These are phyloP conservation scores for Kwoniella mangroviensis DNA, from an alignment of 768 basidiomycete genomes.

Conservation along the genomic window DNA sequence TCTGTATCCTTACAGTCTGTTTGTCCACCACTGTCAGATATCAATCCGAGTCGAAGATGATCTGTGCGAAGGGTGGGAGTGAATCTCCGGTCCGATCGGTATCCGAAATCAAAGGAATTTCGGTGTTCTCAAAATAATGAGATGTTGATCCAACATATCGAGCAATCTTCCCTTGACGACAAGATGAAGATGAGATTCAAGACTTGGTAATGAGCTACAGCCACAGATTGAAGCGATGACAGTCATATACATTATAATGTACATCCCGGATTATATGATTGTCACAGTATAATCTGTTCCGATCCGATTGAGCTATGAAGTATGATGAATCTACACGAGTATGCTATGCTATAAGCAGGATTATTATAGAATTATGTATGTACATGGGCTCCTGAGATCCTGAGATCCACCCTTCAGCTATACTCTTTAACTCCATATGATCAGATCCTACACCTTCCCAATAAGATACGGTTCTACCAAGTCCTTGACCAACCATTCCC, in stretches of 20 bases:
- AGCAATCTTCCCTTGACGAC: too few relatives aligned
- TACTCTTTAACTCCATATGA: too few relatives aligned
- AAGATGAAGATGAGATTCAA: too few relatives aligned
- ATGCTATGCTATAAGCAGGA: too few relatives aligned
- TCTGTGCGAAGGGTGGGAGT: background rate
- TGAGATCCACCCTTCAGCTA: too few relatives aligned
- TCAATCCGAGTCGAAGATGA: background rate
- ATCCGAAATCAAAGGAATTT: background rate
- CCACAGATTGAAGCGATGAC: too few relatives aligned
- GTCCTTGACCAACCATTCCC: constrained; percentile 8
- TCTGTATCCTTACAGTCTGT: too few relatives aligned
- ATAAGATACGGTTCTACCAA: constrained; percentile 12
- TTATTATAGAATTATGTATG: background rate
- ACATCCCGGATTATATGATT: background rate
- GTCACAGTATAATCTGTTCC: background rate
- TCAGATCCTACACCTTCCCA: background rate
- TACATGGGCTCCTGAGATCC: background rate
- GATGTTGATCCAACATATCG: background rate
- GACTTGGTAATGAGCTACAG: too few relatives aligned
- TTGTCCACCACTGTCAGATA: too few relatives aligned
- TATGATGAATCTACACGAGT: background rate
- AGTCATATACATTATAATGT: background rate
- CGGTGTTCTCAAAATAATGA: background rate
- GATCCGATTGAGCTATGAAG: background rate
- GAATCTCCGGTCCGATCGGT: background rate